Evolutionary conservation across 129 eudicot species (phyloP), one percentile per base, ranked within the genome.

Genomic region (Ambrosia artemisiifolia): DNA sequence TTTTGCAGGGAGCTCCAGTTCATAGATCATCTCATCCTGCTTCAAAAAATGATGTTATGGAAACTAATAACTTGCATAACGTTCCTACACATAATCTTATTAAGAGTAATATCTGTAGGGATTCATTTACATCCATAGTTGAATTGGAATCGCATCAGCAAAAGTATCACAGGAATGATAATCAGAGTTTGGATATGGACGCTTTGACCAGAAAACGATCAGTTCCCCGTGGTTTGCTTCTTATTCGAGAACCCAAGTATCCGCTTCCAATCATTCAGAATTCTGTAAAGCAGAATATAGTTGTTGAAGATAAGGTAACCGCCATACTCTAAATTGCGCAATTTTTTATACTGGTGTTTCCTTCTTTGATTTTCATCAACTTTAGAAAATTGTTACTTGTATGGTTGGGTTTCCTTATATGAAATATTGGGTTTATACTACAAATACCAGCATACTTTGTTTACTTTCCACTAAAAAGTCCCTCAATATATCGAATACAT

Each of bases 221-320:
- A 60, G 65, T 13, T 5, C 65, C 65, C 18, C 11, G 3, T 2
- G 42, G 65, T 60, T 14, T 11, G 40, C 65, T 60, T 60, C 65
- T 30, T 18, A 12, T 60, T 32, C 42, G 40, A 30, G 65, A 60
- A 40, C 65, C 59, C 59, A 17, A 49, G 55, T n/a, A 49, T 49
- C 55, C 7, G 55, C 55, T 19, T n/a, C 18, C 20, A 49, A 49
- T n/a, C 55, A n/a, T n/a, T 14, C 55, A 49, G 55, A 49, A 3
- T 6, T 24, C 35, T 60, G 40, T 30, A 60, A 2, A 13, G 1
- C 42, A 60, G 65, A 13, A 60, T 30, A 60, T 42, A 32, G 19
- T 32, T 11, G 42, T 49, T n/a, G 18, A 12, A 73, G 5, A 35
- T 19, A 71, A 71, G 75, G 75, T 71, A 55, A 40, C 6, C 44